Percentiles rank a stretch among this genome's conserved stretches.
These are phyloP conservation scores for Pythium dissimile DNA, from an alignment of 352 stramenopile species.

Conservation along the genomic window DNA sequence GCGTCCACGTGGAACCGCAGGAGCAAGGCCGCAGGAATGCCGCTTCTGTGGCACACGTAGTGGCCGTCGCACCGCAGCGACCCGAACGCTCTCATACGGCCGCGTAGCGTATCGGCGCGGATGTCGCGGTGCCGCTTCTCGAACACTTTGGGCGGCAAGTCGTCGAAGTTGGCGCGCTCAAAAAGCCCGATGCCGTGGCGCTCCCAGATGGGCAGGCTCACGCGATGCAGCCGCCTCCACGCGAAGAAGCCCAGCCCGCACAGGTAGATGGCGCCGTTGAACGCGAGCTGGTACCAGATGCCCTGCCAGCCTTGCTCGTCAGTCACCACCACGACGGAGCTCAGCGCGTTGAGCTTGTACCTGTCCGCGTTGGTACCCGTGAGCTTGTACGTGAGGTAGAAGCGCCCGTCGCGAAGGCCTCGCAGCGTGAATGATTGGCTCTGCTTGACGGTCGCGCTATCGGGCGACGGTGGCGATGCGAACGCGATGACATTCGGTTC, in stretches of 20 bases:
- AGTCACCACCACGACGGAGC: constrained; percentile 53
- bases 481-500: constrained; percentile 39
- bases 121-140: constrained; percentile 48
- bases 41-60: constrained; percentile 62
- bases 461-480: constrained; percentile 15
- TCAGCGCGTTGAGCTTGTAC: constrained; percentile 46
- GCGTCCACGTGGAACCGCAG: constrained; percentile 67
- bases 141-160: constrained; percentile 38
- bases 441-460: constrained; percentile 24
- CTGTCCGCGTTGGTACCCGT: constrained; percentile 24
- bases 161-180: constrained; percentile 71
- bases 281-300: constrained; percentile 57
- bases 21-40: constrained; percentile 62
- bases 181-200: constrained; percentile 57
- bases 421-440: constrained; percentile 42
- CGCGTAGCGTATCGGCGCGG: constrained; percentile 27
- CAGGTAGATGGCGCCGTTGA: constrained; percentile 63
- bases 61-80: constrained; percentile 37
- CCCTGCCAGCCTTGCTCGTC: constrained; percentile 57
- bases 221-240: constrained; percentile 46
- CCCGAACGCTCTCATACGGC: constrained; percentile 51
- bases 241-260: constrained; percentile 55
- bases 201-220: constrained; percentile 65
- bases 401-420: constrained; percentile 35
- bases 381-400: constrained; percentile 58